These are phyloP conservation scores for Monosporascus sp. DNA, from an alignment of 2,329 filamentous ascomycete species.

Conservation along the genomic window DNA sequence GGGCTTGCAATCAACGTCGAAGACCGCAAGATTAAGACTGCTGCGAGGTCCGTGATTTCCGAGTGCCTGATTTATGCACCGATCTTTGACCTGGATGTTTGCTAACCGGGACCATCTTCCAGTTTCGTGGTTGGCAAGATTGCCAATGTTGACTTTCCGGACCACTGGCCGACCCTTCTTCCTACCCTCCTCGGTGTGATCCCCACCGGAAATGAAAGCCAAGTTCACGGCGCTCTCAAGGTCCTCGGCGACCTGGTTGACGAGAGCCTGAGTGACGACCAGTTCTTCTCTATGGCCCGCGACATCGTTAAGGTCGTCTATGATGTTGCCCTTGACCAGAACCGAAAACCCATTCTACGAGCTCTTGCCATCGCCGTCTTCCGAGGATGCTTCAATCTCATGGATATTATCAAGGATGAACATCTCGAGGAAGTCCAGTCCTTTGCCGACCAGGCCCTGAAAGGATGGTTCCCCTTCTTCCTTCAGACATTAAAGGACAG, in stretches of 20 bases:
- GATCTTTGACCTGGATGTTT: neutral
- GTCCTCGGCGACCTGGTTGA: constrained; percentile 88
- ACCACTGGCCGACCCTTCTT: constrained; percentile 88
- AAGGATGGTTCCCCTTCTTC: constrained; percentile 87
- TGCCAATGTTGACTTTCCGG: constrained; percentile 86
- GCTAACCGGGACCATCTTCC: constrained; percentile 7
- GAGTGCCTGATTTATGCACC: neutral
- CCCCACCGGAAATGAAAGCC: constrained; percentile 67
- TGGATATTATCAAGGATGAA: constrained; percentile 95
- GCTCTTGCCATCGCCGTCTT: constrained; percentile 88
- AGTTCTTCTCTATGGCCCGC: constrained; percentile 86
- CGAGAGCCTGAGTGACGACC: constrained; percentile 86
- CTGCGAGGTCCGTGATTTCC: constrained; percentile 64
- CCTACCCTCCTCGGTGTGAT: constrained; percentile 75
- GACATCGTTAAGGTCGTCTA: constrained; percentile 83
- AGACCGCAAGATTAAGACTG: constrained; percentile 81
- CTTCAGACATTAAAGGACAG: constrained; percentile 69
- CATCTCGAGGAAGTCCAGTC: constrained; percentile 79
- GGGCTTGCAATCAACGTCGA: constrained; percentile 71
- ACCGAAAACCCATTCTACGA: constrained; percentile 69
- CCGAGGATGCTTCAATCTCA: constrained; percentile 84
- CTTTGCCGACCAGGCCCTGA: constrained; percentile 83
- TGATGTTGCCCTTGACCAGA: constrained; percentile 71
- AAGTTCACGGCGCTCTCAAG: constrained; percentile 83
- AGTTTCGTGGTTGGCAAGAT: constrained; percentile 86